Base-by-base conservation (phyloP, 2,329 filamentous ascomycete genomes). In the Fusarium camptoceras region DNA sequence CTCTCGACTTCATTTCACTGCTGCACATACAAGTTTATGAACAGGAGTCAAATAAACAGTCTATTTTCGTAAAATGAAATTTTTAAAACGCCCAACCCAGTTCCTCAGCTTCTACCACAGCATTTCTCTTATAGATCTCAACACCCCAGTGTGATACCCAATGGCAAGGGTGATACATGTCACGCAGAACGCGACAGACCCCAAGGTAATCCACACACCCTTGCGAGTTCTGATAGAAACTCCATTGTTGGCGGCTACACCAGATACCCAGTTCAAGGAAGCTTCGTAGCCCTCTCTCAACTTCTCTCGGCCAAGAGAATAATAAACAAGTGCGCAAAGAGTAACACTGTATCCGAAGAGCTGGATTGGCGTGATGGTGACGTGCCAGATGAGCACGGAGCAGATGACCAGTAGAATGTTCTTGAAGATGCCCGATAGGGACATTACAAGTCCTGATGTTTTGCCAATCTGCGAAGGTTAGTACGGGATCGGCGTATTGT, bases 351-450 rank as follows among this genome's bases (percentile, higher is more conserved):
- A 64, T 3, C 62, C 62, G 1, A 57, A 8, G 2, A 64, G 41
- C 8, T 64, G 62, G 1, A 64, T 30, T 0, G 50, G 31, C 5
- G 62, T 51, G 10, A 64, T 64, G 1, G 59, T 27, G 2, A 50
- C 48, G n/a, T 62, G 62, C 62, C 62, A 64, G 18, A 64, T 63
- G 8, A 62, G 6, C 2, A 62, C 47, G 0, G 62, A 64, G 28
- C 39, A 57, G 1, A 62, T 27, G 0, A 64, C 53, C 2, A 64
- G 34, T 0, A 64, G 28, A 3, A 64, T 64, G 3, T 64, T 64
- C 3, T 64, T 64, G 34, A 64, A 57, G 14, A 64, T 64, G 2
- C 62, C 59, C 0, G 59, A 57, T 0, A 64, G 14, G 0, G 62
- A 63, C 22, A 62, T 64, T 1, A 64, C 62, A 5, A 64, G 28